These are phyloP conservation scores for Calycina marina DNA, from an alignment of 2,329 filamentous ascomycete species.

Conservation along the genomic window DNA sequence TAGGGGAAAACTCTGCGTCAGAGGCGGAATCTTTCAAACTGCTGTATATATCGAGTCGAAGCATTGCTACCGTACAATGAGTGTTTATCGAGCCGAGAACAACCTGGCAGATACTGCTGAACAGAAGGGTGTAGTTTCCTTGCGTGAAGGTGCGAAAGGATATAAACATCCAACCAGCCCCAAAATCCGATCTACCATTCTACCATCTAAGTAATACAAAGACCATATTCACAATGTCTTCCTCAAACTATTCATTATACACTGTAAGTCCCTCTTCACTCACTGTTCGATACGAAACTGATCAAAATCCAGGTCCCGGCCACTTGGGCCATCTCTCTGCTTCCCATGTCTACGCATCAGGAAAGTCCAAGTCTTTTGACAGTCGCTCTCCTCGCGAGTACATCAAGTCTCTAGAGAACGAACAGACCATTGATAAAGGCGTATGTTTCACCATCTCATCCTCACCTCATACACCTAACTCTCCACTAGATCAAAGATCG, in stretches of 20 bases:
- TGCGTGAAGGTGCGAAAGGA: too few species aligned
- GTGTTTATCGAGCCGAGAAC: too few species aligned
- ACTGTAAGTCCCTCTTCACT: conserved; percentile 3
- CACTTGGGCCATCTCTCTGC: conserved; percentile 22
- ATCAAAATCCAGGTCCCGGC: conserved; percentile 12
- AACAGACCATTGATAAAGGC: conserved; percentile 20
- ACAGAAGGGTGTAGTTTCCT: too few species aligned
- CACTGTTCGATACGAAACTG: neutral
- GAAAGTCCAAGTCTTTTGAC: conserved; percentile 17
- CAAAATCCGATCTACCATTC: too few species aligned
- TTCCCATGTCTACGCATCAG: conserved; percentile 23
- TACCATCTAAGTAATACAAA: too few species aligned
- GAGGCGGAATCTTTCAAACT: too few species aligned
- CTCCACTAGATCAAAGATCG: conserved; percentile 21
- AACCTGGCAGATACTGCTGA: too few species aligned
- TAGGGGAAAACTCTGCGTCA: too few species aligned
- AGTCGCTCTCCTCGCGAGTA: conserved; percentile 20
- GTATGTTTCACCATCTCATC: conserved; percentile 4
- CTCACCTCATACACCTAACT: conserved; percentile 2
- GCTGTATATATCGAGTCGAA: too few species aligned
- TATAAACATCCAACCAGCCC: too few species aligned
- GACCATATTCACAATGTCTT: conserved; percentile 5
- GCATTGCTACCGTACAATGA: too few species aligned
- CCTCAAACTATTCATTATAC: conserved; percentile 8
- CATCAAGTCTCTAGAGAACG: conserved; percentile 12